Conservation (phyloP, 768 basidiomycete genomes). For the Mycena pura region DNA sequence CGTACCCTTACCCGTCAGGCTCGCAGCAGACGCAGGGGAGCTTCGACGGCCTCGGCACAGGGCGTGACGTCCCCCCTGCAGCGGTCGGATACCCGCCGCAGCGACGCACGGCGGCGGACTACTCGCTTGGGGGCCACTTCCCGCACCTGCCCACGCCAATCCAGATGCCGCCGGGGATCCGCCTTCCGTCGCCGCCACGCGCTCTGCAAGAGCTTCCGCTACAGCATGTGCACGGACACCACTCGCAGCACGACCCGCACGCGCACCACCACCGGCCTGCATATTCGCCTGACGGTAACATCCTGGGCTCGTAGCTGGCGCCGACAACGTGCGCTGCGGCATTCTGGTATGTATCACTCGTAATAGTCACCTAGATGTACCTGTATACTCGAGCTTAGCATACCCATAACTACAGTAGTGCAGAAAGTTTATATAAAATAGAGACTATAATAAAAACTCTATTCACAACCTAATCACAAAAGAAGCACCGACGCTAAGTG, state of each 20-base stretch:
- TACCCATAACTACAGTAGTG: slow-evolving; percentile 25
- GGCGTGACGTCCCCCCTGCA: not conserved
- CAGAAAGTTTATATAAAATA: not conserved
- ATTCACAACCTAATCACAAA: no score
- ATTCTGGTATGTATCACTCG: slow-evolving; percentile 19
- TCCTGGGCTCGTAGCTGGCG: slow-evolving; percentile 16
- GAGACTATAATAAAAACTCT: not conserved
- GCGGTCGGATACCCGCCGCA: slow-evolving; percentile 8
- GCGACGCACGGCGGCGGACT: slow-evolving; percentile 8
- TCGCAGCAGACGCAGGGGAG: not conserved
- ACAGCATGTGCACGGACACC: slow-evolving; percentile 1
- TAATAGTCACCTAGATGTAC: slow-evolving; percentile 19
- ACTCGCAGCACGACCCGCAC: slow-evolving; percentile 27
- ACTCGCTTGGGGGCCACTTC: slow-evolving; percentile 3
- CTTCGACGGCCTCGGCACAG: not conserved
- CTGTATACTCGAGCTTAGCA: slow-evolving; percentile 19
- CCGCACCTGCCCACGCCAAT: not conserved
- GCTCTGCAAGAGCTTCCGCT: slow-evolving; percentile 12
- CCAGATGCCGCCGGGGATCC: no score
- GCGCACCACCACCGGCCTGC: slow-evolving; percentile 19
- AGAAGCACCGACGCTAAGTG: no score
- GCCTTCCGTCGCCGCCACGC: slow-evolving; percentile 26
- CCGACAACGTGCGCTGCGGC: no score
- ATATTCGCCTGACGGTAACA: slow-evolving; percentile 21
- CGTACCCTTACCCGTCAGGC: not conserved